Conservation (phyloP, 2,329 filamentous ascomycete genomes). For the Exophiala mesophila region DNA sequence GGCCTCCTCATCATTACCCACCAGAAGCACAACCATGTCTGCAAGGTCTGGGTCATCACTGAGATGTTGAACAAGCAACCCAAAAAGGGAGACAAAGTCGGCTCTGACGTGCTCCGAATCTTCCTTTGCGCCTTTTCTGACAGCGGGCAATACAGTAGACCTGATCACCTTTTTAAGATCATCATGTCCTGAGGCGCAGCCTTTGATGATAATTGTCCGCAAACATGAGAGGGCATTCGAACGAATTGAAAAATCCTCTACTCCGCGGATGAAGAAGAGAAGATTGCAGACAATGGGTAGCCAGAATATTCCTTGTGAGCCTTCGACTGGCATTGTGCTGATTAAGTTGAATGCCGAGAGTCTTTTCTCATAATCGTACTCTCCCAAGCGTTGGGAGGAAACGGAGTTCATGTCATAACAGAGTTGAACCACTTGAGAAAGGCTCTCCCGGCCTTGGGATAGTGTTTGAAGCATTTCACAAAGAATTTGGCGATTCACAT, state of each 20-base stretch:
- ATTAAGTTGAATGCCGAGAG: slow-evolving; percentile 71
- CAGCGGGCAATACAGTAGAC: slow-evolving; percentile 64
- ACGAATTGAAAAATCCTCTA: slow-evolving; percentile 83
- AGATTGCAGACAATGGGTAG: slow-evolving; percentile 82
- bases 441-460: slow-evolving; percentile 56
- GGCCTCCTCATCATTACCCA: slow-evolving; percentile 67
- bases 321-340: slow-evolving; percentile 59
- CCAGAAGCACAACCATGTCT: slow-evolving; percentile 68
- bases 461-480: slow-evolving; percentile 69
- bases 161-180: slow-evolving; percentile 57
- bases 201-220: slow-evolving; percentile 68
- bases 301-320: slow-evolving; percentile 64
- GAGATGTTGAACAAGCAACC: slow-evolving; percentile 68
- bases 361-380: slow-evolving; percentile 81
- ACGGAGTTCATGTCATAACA: slow-evolving; percentile 80
- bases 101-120: slow-evolving; percentile 76
- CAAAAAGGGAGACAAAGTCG: slow-evolving; percentile 76
- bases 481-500: slow-evolving; percentile 67
- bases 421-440: slow-evolving; percentile 60
- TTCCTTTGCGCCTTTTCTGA: slow-evolving; percentile 72
- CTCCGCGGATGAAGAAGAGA: slow-evolving; percentile 77
- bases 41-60: slow-evolving; percentile 64
- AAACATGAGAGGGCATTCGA: slow-evolving; percentile 76
- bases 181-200: slow-evolving; percentile 40
- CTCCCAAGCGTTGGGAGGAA: slow-evolving; percentile 65